Evolutionary conservation across 768 basidiomycete species (phyloP).

Genomic region (Gymnopilus dilepis): DNA sequence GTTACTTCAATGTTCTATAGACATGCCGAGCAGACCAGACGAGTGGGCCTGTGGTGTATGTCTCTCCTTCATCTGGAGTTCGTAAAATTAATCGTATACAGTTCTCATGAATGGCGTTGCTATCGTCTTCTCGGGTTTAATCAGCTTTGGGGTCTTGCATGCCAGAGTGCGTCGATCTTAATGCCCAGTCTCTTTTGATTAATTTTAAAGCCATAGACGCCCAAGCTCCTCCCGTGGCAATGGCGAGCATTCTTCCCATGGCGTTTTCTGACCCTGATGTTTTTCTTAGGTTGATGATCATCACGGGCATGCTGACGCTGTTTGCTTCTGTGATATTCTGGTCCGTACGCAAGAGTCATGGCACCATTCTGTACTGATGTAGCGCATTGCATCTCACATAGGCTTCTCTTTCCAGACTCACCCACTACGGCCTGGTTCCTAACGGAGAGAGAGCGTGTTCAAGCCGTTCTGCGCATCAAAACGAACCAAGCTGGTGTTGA

Average conservation of each 20-base stretch:
- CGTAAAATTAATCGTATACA: conserved; percentile 30
- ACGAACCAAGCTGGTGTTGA: conserved; percentile 81
- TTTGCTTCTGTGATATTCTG: conserved; percentile 65
- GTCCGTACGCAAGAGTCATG: conserved; percentile 40
- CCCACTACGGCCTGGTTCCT: conserved; percentile 77
- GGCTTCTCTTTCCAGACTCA: conserved; percentile 84
- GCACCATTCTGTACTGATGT: too few species aligned
- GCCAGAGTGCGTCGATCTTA: conserved; percentile 42
- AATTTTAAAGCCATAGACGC: conserved; percentile 37
- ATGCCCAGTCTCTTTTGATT: conserved; percentile 12
- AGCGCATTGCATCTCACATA: conserved; percentile 29
- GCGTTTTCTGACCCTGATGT: conserved; percentile 15
- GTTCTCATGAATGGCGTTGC: conserved; percentile 81
- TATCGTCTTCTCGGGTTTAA: conserved; percentile 73
- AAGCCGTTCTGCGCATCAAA: conserved; percentile 73
- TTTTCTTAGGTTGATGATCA: conserved; percentile 69
- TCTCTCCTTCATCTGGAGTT: conserved; percentile 9
- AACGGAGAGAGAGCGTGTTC: conserved; percentile 67
- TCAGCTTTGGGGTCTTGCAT: conserved; percentile 72
- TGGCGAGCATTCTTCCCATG: conserved; percentile 49
- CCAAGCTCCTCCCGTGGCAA: conserved; percentile 73
- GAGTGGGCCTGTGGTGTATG: conserved; percentile 84
- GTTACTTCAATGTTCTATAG: conserved; percentile 88
- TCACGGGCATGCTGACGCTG: conserved; percentile 70
- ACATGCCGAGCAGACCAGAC: conserved; percentile 70